Evolutionary conservation across 371 early-diverging fungal species (phyloP), one percentile per base, ranked within the genome.

Genomic region (Syncephalastrum monosporum): DNA sequence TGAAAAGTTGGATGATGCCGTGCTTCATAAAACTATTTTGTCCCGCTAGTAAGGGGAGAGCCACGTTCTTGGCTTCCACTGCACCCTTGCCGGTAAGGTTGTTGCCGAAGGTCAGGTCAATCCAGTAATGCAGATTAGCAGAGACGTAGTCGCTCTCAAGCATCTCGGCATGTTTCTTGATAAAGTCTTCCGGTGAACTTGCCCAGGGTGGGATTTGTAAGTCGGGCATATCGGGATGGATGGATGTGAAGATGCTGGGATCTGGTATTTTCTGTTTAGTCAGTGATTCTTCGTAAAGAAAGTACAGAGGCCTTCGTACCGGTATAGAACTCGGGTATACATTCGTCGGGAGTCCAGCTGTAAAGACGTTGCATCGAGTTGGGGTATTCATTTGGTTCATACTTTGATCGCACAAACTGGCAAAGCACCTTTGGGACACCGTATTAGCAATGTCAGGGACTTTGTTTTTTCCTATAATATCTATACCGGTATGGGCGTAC

Each of bases 121-220:
- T 90, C 93, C 93, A 93, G 43, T 84, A 71, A 59, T 93, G 90
- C 10, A 93, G 61, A 47, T 88, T 79, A 6, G 61, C 61, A 2
- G 92, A 86, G 0, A 94, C 94, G 70, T 87, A 83, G 4, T 92
- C 90, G 42, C 91, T 84, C 63, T 95, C 94, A 1, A 95, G 73
- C 0, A 85, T 84, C 29, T 82, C 83, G 13, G 85, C 75, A 56
- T 90, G 86, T 33, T 82, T 79, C 15, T 59, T 61, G n/a, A 90
- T 76, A 58, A 90, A 88, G 17, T 87, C 89, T 53, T 86, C 84
- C 2, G 87, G 84, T 1, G 86, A 75, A 0, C 43, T 19, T 13
- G 89, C 89, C 90, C 90, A 90, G 38, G 58, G 48, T 7, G 90
- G 90, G 25, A 87, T 71, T 16, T 79, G 79, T 17, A 90, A 69